These are phyloP conservation scores for Eutrema japonicum DNA, from an alignment of 345 rosid genomes.

Conservation along the genomic window DNA sequence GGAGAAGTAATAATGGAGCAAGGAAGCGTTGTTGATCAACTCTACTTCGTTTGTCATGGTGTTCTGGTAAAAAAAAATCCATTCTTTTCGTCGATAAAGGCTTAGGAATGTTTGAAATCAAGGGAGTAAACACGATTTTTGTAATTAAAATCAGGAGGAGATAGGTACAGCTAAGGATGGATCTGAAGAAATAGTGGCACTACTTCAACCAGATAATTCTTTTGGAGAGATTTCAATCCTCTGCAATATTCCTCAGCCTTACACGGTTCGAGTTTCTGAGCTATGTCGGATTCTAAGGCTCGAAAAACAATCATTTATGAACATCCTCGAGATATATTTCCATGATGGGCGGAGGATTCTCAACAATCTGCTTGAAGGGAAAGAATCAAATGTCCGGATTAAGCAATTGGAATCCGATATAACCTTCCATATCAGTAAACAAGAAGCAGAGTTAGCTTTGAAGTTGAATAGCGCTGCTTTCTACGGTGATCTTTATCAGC, in stretches of 20 bases:
- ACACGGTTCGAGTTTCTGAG: constrained; percentile 59
- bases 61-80: constrained; percentile 54
- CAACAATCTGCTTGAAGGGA: constrained; percentile 77
- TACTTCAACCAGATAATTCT: constrained; percentile 57
- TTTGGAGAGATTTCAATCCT: constrained; percentile 79
- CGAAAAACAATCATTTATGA: constrained; percentile 70
- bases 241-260: constrained; percentile 70
- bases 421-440: constrained; percentile 66
- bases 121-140: neutral
- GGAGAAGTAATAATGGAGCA: constrained; percentile 82
- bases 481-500: constrained; percentile 69
- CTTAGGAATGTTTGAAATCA: neutral
- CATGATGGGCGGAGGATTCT: constrained; percentile 74
- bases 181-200: constrained; percentile 68
- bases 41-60: constrained; percentile 79
- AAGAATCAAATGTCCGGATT: constrained; percentile 54
- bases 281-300: constrained; percentile 67
- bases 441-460: constrained; percentile 68
- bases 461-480: constrained; percentile 67
- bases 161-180: constrained; percentile 69
- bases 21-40: constrained; percentile 71
- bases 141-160: constrained; percentile 57
- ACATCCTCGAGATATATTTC: constrained; percentile 68
- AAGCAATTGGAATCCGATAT: constrained; percentile 67
- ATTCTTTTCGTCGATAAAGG: neutral